Conservation (phyloP, 345 rosid species). For the Sapria himalayana region DNA sequence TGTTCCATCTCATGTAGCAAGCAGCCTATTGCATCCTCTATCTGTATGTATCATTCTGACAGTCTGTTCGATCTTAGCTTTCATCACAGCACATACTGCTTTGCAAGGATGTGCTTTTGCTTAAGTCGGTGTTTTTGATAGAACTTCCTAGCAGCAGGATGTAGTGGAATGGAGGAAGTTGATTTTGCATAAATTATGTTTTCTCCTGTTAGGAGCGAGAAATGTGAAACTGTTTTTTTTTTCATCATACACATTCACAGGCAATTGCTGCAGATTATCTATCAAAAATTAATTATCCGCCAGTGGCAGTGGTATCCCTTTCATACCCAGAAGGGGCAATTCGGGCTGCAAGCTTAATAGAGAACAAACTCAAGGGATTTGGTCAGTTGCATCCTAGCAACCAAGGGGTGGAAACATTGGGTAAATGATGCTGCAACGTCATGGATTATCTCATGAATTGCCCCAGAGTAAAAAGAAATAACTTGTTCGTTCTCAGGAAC, state of each 20-base stretch:
- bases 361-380: constrained; percentile 82
- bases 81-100: too few species aligned
- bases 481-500: too few species aligned
- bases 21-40: constrained; percentile 47
- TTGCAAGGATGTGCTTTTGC: too few species aligned
- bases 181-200: too few species aligned
- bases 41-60: constrained; percentile 33
- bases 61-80: background rate
- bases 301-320: constrained; percentile 82
- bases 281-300: constrained; percentile 74
- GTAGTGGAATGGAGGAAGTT: too few species aligned
- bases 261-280: constrained; percentile 54
- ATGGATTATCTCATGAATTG: background rate
- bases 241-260: too few species aligned
- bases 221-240: too few species aligned
- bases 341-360: constrained; percentile 47
- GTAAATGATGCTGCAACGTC: constrained; percentile 14
- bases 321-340: constrained; percentile 86
- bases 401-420: constrained; percentile 93
- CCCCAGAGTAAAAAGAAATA: too few species aligned
- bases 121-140: too few species aligned
- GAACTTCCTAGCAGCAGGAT: too few species aligned
- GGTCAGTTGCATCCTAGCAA: constrained; percentile 97
- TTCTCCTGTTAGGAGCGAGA: too few species aligned
- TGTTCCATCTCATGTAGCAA: constrained; percentile 68